Conservation (phyloP, 2,329 filamentous ascomycete genomes). For the Reticulascus tulasneorum region DNA sequence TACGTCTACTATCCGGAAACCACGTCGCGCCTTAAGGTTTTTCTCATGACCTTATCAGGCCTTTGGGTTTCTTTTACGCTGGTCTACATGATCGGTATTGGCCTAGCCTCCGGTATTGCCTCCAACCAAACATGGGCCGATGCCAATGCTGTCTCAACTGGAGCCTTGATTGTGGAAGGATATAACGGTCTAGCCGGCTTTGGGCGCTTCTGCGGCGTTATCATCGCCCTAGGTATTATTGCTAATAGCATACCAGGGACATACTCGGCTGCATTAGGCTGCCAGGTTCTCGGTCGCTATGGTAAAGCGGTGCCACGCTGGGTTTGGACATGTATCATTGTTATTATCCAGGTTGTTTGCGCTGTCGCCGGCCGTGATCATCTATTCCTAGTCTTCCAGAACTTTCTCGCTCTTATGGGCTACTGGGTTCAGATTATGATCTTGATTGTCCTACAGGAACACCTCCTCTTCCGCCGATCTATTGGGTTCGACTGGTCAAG, state of each 20-base stretch:
- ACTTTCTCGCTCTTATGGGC: conserved; percentile 66
- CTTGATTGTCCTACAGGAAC: conserved; percentile 61
- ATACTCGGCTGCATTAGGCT: conserved; percentile 65
- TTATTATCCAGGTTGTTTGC: conserved; percentile 62
- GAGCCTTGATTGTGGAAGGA: too few relatives aligned
- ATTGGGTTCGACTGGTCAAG: conserved; percentile 58
- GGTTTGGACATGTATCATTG: conserved; percentile 61
- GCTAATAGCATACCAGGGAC: conserved; percentile 70
- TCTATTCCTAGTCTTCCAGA: conserved; percentile 62
- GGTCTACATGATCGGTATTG: conserved; percentile 70
- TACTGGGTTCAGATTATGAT: conserved; percentile 77
- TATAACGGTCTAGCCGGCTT: conserved; percentile 68
- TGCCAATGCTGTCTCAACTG: conserved; percentile 29
- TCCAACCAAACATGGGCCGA: conserved; percentile 50
- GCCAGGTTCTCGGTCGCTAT: conserved; percentile 59
- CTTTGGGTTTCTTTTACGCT: conserved; percentile 69
- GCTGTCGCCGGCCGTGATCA: conserved; percentile 65
- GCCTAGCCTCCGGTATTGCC: conserved; percentile 65
- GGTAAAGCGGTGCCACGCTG: conserved; percentile 63
- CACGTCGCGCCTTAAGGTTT: conserved; percentile 58
- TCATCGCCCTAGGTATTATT: conserved; percentile 63
- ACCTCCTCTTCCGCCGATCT: conserved; percentile 63
- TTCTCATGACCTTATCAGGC: conserved; percentile 65
- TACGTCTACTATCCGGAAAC: conserved; percentile 70
- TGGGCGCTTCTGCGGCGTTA: conserved; percentile 67